Percentiles rank a stretch among this genome's conserved stretches.
These are phyloP conservation scores for Rhodotorula sp. DNA, from an alignment of 1,284 basidiomycete species.

Conservation along the genomic window DNA sequence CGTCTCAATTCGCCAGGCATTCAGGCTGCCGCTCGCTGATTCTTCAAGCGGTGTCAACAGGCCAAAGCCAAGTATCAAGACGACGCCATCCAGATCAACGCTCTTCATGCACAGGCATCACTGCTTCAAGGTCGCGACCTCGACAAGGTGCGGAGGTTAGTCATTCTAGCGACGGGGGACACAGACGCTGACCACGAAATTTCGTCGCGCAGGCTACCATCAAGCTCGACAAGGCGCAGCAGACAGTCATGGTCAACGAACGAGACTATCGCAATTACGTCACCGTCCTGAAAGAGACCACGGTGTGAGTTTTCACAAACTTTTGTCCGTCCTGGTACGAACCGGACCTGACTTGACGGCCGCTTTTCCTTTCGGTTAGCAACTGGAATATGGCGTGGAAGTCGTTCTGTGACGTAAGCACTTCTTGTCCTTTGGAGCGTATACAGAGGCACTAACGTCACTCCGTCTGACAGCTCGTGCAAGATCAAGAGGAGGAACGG, in stretches of 20 bases:
- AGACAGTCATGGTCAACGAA: conserved; percentile 85
- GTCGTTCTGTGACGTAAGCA: conserved; percentile 67
- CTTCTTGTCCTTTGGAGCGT: conserved; percentile 42
- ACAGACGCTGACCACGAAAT: not conserved
- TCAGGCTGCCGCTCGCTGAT: conserved; percentile 2
- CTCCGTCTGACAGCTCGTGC: conserved; percentile 61
- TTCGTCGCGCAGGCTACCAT: conserved; percentile 42
- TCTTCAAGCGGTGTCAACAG: conserved; percentile 38
- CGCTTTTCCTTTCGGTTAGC: not conserved
- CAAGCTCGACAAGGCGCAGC: conserved; percentile 84
- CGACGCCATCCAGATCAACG: conserved; percentile 92
- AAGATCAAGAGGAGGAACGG: conserved; percentile 93
- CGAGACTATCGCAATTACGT: conserved; percentile 87
- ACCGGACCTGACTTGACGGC: too few species aligned
- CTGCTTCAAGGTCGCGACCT: conserved; percentile 91
- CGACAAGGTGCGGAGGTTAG: conserved; percentile 66
- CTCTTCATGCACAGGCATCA: conserved; percentile 88
- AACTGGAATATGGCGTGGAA: conserved; percentile 97
- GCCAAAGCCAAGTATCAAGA: conserved; percentile 91
- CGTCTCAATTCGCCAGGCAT: not conserved
- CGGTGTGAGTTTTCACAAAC: conserved; percentile 9
- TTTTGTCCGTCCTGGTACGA: not conserved
- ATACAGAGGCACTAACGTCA: not conserved
- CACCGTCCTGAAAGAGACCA: conserved; percentile 74
- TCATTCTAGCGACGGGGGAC: not conserved